Base-by-base conservation (phyloP, 2,329 filamentous ascomycete genomes). In the Berkeleyomyces basicola region DNA sequence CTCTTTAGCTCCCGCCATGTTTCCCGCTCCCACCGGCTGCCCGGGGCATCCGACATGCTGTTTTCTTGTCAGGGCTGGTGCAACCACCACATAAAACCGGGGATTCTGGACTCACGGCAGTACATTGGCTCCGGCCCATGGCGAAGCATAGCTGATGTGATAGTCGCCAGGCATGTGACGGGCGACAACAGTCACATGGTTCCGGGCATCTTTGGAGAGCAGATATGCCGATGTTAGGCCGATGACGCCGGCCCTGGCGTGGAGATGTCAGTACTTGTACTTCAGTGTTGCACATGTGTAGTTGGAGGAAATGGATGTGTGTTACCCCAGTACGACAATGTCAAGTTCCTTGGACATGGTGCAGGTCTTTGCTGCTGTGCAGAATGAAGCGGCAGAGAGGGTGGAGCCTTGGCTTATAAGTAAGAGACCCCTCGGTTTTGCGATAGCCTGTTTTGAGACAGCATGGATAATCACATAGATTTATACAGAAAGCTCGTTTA, bases 161-260 rank as follows among this genome's bases (percentile, higher is more conserved):
- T 92, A 93, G 75, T 96, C 91, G 43, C 91, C 91, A 0, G 91
- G 91, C 86, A 96, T 93, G 71, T 95, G 87, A 70, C 92, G 95
- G 4, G 89, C 86, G 40, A 90, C 77, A 43, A 95, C 77, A 0
- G 87, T 90, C 66, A 95, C 71, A 16, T 67, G 70, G 66, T 79
- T 77, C 43, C 68, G 70, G 59, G 74, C 72, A 67, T 73, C 72
- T 67, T 72, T 77, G 4, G 78, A 74, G 42, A 81, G 72, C 55
- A 78, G 69, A 49, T 79, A 70, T 2, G 79, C 79, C 51, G 76
- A 74, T 11, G 79, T 81, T 64, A 81, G 73, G 64, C 79, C 79
- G 39, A 74, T 74, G 53, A 81, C 79, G 39, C 79, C 79, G 51
- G 78, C 78, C 31, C 74, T 76, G 60, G 58, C 7, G 57, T 9